Percentiles rank a stretch among this genome's conserved stretches.
Evolutionary conservation across 768 basidiomycete species (phyloP).

Genomic region (Glaciozyma martinii): DNA sequence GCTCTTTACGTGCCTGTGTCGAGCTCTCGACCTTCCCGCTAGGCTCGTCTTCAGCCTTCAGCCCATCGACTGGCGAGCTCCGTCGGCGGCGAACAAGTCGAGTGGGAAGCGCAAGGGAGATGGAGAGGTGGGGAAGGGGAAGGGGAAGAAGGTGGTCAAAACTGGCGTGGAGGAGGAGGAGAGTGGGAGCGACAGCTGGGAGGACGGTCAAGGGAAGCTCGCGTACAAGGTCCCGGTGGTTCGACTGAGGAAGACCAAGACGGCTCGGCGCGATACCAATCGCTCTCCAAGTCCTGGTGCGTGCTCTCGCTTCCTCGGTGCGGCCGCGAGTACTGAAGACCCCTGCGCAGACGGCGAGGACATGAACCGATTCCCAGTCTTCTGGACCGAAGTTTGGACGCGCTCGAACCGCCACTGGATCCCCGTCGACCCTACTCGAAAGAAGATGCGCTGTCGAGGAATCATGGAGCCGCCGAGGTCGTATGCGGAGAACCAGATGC

Average conservation of each 20-base stretch:
- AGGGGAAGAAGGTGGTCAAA: slow-evolving; percentile 16
- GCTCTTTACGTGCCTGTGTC: slow-evolving; percentile 79
- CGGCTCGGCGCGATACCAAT: not conserved
- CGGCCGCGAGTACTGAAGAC: no score
- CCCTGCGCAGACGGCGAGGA: slow-evolving; percentile 16
- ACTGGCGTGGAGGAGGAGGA: slow-evolving; percentile 17
- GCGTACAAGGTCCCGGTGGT: slow-evolving; percentile 18
- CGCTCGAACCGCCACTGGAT: slow-evolving; percentile 85
- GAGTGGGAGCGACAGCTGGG: not conserved
- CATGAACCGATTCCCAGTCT: slow-evolving; percentile 56
- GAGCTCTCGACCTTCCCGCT: slow-evolving; percentile 75
- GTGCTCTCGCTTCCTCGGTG: not conserved
- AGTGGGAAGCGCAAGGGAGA: slow-evolving; percentile 1
- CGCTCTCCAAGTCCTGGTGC: slow-evolving; percentile 24
- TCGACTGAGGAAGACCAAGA: slow-evolving; percentile 8
- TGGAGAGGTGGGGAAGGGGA: slow-evolving; percentile 17
- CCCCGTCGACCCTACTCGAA: slow-evolving; percentile 81
- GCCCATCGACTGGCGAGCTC: slow-evolving; percentile 75
- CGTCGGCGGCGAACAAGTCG: slow-evolving; percentile 42
- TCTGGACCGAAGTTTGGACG: slow-evolving; percentile 97
- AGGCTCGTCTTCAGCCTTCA: slow-evolving; percentile 83
- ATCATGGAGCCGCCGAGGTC: slow-evolving; percentile 40
- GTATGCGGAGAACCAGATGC: slow-evolving; percentile 59
- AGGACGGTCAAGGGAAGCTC: slow-evolving; percentile 20
- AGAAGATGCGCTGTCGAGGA: slow-evolving; percentile 75